Percentiles rank a stretch among this genome's conserved stretches.
These are phyloP conservation scores for Gloeopeniophorella convolvens DNA, from an alignment of 768 basidiomycete genomes.

Conservation along the genomic window DNA sequence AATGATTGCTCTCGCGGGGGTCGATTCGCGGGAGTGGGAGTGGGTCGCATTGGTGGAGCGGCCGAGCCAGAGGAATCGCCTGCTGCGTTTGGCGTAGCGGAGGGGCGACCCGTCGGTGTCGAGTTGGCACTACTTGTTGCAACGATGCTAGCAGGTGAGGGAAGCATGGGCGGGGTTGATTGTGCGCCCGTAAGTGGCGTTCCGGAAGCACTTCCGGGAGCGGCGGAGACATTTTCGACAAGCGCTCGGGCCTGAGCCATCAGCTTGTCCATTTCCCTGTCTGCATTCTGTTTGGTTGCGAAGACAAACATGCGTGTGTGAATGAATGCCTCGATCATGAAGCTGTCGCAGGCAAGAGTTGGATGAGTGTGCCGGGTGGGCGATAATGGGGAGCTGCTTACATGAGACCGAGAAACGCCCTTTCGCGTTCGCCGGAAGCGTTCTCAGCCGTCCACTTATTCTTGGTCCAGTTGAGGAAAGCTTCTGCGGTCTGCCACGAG, in stretches of 20 bases:
- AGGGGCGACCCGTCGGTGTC: slow-evolving; percentile 60
- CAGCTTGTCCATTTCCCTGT: slow-evolving; percentile 20
- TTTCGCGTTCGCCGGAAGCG: slow-evolving; percentile 41
- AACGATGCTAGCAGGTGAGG: slow-evolving; percentile 67
- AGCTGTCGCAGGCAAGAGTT: slow-evolving; percentile 39
- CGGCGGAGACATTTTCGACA: slow-evolving; percentile 21
- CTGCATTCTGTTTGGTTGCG: slow-evolving; percentile 27
- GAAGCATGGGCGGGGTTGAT: slow-evolving; percentile 65
- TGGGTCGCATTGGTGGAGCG: slow-evolving; percentile 22
- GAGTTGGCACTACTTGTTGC: slow-evolving; percentile 68
- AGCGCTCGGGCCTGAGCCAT: slow-evolving; percentile 20
- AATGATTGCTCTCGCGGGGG: slow-evolving; percentile 21
- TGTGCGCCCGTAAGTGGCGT: slow-evolving; percentile 18
- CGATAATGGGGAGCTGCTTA: slow-evolving; percentile 36
- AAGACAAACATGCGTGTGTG: slow-evolving; percentile 46
- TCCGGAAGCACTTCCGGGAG: slow-evolving; percentile 11
- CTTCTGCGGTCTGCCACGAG: slow-evolving; percentile 64
- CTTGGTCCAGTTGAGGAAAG: slow-evolving; percentile 67
- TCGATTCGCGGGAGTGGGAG: slow-evolving; percentile 23
- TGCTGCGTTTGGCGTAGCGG: slow-evolving; percentile 44
- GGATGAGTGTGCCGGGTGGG: slow-evolving; percentile 29
- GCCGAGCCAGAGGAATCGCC: slow-evolving; percentile 18
- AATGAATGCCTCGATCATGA: slow-evolving; percentile 75
- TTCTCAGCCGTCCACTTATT: slow-evolving; percentile 52
- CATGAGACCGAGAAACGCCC: slow-evolving; percentile 73